phyloP scores from a whole-genome alignment of 805 yeast species.

The Monosporozyma aquatica region DNA sequence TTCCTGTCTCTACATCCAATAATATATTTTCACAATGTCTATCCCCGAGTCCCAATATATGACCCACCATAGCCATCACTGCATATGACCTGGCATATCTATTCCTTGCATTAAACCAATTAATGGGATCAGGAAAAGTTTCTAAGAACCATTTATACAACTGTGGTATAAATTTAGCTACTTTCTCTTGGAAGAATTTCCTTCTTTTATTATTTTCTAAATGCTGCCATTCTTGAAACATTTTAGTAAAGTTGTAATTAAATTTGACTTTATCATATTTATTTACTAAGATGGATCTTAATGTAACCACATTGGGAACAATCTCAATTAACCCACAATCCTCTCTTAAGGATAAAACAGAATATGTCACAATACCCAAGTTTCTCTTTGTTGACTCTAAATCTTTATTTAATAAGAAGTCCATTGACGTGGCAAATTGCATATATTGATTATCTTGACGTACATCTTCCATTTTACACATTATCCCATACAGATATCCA shows the following conservation, averaged over 20 bases:
- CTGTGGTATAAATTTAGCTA: constrained; percentile 49
- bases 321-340: constrained; percentile 86
- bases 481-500: constrained; percentile 59
- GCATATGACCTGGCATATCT: constrained; percentile 72
- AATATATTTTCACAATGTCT: constrained; percentile 90
- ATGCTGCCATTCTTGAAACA: constrained; percentile 19
- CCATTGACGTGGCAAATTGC: constrained; percentile 81
- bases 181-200: constrained; percentile 21
- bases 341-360: constrained; percentile 82
- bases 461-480: constrained; percentile 87
- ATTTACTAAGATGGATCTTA: constrained; percentile 49
- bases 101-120: constrained; percentile 77
- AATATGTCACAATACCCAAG: constrained; percentile 67
- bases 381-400: constrained; percentile 66
- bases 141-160: constrained; percentile 82
- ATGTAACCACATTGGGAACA: constrained; percentile 67
- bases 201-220: constrained; percentile 16
- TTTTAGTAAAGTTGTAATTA: constrained; percentile 17
- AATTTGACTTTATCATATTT: constrained; percentile 37
- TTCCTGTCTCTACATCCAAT: constrained; percentile 64
- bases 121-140: constrained; percentile 78
- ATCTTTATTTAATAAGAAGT: constrained; percentile 56
- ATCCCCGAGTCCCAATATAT: constrained; percentile 89
- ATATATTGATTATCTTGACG: constrained; percentile 90
- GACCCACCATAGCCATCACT: constrained; percentile 96